Conservation (phyloP, 805 yeast genomes). For the Allodekkera sacchari region DNA sequence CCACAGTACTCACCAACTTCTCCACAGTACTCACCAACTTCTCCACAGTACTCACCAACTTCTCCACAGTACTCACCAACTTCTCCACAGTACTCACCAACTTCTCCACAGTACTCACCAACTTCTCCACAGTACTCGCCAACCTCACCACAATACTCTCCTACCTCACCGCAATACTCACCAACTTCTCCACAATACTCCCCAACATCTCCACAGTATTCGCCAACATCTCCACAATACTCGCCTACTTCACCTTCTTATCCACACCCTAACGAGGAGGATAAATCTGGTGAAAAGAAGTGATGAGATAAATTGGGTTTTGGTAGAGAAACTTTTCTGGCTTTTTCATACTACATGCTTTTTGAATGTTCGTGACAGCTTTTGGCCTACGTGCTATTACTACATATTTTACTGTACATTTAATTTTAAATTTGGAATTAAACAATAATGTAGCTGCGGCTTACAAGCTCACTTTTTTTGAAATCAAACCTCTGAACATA, state of each 20-base stretch:
- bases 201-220: conserved; percentile 71
- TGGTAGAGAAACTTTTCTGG: too few species aligned
- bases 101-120: conserved; percentile 63
- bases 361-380: too few species aligned
- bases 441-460: conserved; percentile 48
- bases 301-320: conserved; percentile 13
- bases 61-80: conserved; percentile 78
- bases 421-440: conserved; percentile 48
- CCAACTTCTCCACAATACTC: conserved; percentile 63
- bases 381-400: conserved; percentile 37
- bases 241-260: conserved; percentile 72
- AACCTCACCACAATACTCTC: conserved; percentile 58
- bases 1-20: conserved; percentile 73
- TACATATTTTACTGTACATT: not conserved
- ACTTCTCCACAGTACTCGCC: conserved; percentile 76
- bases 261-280: conserved; percentile 60
- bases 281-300: conserved; percentile 38
- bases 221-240: conserved; percentile 64
- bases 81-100: conserved; percentile 72
- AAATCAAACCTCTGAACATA: conserved; percentile 83
- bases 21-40: conserved; percentile 72
- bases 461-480: conserved; percentile 42
- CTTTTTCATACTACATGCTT: conserved; percentile 55
- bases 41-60: conserved; percentile 65
- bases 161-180: conserved; percentile 69